Evolutionary conservation across 1,139 yeast genomes (phyloP).

Genomic region (Protomyces gravidus): DNA sequence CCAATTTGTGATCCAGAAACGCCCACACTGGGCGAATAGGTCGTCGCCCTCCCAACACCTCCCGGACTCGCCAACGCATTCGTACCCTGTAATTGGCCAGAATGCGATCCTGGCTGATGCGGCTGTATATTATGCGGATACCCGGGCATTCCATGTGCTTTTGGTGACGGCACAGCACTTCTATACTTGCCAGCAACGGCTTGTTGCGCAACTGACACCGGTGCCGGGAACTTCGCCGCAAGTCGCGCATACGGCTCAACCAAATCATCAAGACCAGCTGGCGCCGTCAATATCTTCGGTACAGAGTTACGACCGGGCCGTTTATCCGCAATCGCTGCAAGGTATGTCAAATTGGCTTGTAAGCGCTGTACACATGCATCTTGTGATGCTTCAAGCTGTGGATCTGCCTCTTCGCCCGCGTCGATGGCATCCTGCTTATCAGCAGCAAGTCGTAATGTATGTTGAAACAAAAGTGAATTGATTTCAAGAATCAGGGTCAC

Average conservation of each 20-base stretch:
- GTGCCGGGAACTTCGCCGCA: constrained; percentile 4
- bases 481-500: constrained; percentile 24
- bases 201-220: no score
- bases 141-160: neutral
- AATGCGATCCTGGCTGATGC: neutral
- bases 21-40: neutral
- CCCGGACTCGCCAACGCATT: no score
- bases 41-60: neutral
- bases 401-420: neutral
- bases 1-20: no score
- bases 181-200: neutral
- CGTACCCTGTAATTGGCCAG: no score
- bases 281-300: constrained; percentile 11
- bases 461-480: constrained; percentile 26
- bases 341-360: constrained; percentile 15
- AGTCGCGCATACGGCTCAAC: constrained; percentile 16
- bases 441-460: constrained; percentile 4
- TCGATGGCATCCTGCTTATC: neutral
- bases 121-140: neutral
- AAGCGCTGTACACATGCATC: constrained; percentile 13
- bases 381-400: neutral
- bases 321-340: constrained; percentile 13
- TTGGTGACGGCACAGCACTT: neutral
- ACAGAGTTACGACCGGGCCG: constrained; percentile 1
- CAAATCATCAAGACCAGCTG: constrained; percentile 11